Percentiles rank a stretch among this genome's conserved stretches.
Conservation (phyloP, 371 early-diverging fungal species). For the Mucor saturninus region DNA sequence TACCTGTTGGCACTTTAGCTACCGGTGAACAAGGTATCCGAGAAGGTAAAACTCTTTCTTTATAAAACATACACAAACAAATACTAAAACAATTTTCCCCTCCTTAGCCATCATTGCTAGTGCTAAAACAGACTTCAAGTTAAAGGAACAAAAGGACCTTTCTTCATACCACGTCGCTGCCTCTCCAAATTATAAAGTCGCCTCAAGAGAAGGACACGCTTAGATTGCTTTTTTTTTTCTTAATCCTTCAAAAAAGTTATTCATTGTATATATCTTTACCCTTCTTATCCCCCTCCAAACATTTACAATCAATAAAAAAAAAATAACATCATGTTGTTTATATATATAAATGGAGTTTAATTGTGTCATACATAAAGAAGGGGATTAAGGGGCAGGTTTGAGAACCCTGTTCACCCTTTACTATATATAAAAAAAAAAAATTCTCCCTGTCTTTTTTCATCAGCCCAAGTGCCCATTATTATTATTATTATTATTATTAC, state of each 20-base stretch:
- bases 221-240: conserved; percentile 8
- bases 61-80: background rate
- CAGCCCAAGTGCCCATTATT: conserved; percentile 13
- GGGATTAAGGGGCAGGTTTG: background rate
- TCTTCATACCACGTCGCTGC: conserved; percentile 11
- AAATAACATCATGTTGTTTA: conserved; percentile 1
- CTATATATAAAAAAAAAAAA: background rate
- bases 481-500: conserved; percentile 9
- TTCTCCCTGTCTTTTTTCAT: background rate
- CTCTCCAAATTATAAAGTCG: conserved; percentile 25
- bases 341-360: conserved; percentile 3
- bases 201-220: conserved; percentile 28
- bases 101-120: conserved; percentile 4
- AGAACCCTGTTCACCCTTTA: too few relatives aligned
- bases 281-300: background rate
- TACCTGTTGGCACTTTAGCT: conserved; percentile 40
- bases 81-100: background rate
- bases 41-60: conserved; percentile 30
- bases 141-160: conserved; percentile 27
- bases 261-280: conserved; percentile 2
- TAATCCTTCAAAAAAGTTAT: background rate
- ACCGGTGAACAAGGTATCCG: conserved; percentile 43
- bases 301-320: background rate
- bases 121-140: conserved; percentile 13
- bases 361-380: background rate